Conservation (phyloP, 2,329 filamentous ascomycete species). For the Xylariaceae sp. region DNA sequence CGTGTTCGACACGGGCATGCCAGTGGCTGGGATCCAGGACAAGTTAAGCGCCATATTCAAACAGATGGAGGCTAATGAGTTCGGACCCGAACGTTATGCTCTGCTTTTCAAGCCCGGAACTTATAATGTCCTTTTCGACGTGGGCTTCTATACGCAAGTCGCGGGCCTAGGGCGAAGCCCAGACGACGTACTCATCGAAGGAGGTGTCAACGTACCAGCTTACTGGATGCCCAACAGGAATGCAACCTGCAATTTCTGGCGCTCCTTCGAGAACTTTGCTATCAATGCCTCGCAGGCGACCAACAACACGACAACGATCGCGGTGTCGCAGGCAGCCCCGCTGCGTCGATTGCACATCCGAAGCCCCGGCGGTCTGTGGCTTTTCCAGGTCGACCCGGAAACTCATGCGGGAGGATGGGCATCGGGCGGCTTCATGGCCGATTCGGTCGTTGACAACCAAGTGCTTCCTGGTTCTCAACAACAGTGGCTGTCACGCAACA, state of each 20-base stretch:
- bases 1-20: slow-evolving; percentile 27
- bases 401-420: slow-evolving; percentile 29
- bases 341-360: slow-evolving; percentile 27
- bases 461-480: slow-evolving; percentile 30
- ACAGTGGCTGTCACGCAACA: slow-evolving; percentile 31
- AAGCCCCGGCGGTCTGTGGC: slow-evolving; percentile 28
- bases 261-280: slow-evolving; percentile 29
- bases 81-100: slow-evolving; percentile 26
- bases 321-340: slow-evolving; percentile 29
- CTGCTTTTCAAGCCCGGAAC: slow-evolving; percentile 28
- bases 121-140: slow-evolving; percentile 28
- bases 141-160: slow-evolving; percentile 30
- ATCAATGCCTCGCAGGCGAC: slow-evolving; percentile 27
- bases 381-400: slow-evolving; percentile 29
- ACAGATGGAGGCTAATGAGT: slow-evolving; percentile 31
- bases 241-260: slow-evolving; percentile 31
- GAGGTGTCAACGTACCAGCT: slow-evolving; percentile 29
- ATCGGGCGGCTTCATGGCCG: slow-evolving; percentile 30
- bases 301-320: slow-evolving; percentile 29
- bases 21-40: slow-evolving; percentile 23
- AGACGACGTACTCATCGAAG: slow-evolving; percentile 27
- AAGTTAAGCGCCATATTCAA: slow-evolving; percentile 24
- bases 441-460: slow-evolving; percentile 26
- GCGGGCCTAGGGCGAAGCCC: slow-evolving; percentile 26
- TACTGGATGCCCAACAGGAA: slow-evolving; percentile 32